phyloP scores from a whole-genome alignment of 192 early-diverging fungal genomes.

The Diversispora epigaea region DNA sequence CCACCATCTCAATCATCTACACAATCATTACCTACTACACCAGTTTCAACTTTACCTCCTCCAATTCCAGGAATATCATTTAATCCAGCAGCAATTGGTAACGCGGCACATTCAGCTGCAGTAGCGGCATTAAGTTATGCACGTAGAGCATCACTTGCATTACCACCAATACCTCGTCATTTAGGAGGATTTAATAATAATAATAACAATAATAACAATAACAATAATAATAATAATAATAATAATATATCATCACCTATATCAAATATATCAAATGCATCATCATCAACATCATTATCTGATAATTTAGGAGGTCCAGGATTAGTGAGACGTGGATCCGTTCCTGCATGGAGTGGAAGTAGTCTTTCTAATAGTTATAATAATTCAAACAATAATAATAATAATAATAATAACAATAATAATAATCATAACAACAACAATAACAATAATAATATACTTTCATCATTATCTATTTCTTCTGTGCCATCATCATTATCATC shows the following conservation, averaged over 20 bases:
- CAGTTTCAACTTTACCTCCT: constrained; percentile 22
- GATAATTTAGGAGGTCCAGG: constrained; percentile 8
- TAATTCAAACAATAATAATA: background rate
- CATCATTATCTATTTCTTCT: background rate
- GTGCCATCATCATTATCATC: background rate
- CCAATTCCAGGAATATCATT: background rate
- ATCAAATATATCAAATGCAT: background rate
- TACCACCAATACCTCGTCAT: constrained; percentile 17
- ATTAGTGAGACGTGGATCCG: constrained; percentile 3
- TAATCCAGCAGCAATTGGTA: constrained; percentile 15
- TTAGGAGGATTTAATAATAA: background rate
- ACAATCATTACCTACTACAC: constrained; percentile 23
- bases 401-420: background rate
- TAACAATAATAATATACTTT: background rate
- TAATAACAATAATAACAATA: background rate
- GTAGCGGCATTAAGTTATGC: constrained; percentile 18
- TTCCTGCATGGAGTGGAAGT: constrained; percentile 30
- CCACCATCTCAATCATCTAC: constrained; percentile 18
- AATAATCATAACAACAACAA: background rate
- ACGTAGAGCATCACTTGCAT: constrained; percentile 18
- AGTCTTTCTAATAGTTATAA: constrained; percentile 22
- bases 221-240: too few relatives aligned
- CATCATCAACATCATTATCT: constrained; percentile 2
- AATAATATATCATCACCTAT: too few relatives aligned
- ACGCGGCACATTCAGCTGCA: constrained; percentile 8